Conservation (phyloP, 495 filamentous ascomycete species). For the Penicillium cosmopolitanum region DNA sequence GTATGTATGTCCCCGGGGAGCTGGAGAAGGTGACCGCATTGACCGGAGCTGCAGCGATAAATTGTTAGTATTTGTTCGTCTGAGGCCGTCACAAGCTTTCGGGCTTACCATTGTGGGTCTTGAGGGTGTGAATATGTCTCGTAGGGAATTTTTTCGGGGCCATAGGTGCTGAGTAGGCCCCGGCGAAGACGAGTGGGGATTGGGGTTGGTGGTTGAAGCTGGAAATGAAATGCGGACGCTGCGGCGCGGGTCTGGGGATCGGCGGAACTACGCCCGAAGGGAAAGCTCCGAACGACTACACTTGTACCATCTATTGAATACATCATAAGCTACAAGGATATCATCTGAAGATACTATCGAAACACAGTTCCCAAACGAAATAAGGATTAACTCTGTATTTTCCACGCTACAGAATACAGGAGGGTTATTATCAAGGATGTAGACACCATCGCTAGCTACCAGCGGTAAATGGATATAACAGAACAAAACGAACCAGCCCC, state of each 20-base stretch:
- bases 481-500: conserved; percentile 37
- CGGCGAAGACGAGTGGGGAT: neutral
- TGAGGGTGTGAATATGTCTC: conserved; percentile 45
- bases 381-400: conserved; percentile 35
- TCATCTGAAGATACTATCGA: neutral
- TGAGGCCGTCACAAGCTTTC: too few species aligned
- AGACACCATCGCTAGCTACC: conserved; percentile 56
- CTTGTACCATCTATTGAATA: too few species aligned
- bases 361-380: neutral
- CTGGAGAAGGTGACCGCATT: conserved; percentile 48
- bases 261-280: conserved; percentile 7
- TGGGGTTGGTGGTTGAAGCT: neutral
- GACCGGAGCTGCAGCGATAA: conserved; percentile 36
- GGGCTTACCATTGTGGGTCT: conserved; percentile 49
- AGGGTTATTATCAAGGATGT: conserved; percentile 55
- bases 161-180: conserved; percentile 30
- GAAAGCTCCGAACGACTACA: neutral
- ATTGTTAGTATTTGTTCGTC: conserved; percentile 2
- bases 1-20: conserved; percentile 56
- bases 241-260: neutral
- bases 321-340: neutral
- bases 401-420: conserved; percentile 46
- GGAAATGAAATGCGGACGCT: conserved; percentile 3
- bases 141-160: conserved; percentile 38
- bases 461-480: conserved; percentile 47